Evolutionary conservation across 1,284 basidiomycete species (phyloP), one percentile per base, ranked within the genome.

Genomic region (Cryptococcus wingfieldii): DNA sequence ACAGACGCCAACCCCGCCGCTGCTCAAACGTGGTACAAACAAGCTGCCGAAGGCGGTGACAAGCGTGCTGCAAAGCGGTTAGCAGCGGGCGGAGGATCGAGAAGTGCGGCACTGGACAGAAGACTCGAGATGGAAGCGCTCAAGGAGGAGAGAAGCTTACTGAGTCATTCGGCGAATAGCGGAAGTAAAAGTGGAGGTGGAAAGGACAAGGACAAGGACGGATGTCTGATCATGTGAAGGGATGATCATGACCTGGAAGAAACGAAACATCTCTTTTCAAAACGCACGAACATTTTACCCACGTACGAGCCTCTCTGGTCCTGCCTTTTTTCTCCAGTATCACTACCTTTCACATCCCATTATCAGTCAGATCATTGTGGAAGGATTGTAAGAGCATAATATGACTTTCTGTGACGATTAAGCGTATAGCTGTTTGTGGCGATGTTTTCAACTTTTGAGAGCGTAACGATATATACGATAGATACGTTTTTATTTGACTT

Each of bases 31-130:
- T 98, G 88, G 83, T 98, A 95, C 81, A 88, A 88, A 76, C 83
- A 84, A 60, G 92, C 95, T 1, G 87, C 91, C 5, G 91, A 95
- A n/a, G 84, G 86, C 38, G 94, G 95, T 44, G 95, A 98, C 79
- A 95, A 92, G 75, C 89, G 95, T 56, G 93, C 95, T 0, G 80
- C 83, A 14, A 89, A 94, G 70, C 85, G 96, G 47, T 79, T 98
- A 46, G 81, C 67, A 0, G 58, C 66, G 2, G 64, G 60, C 25
- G 55, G 62, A 25, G 54, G 69, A 67, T 51, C 60, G 50, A 58
- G 58, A 45, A 51, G 57, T 14, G 53, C 59, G 6, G 72, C 65
- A n/a, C 65, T 71, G 48, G 77, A 72, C 61, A 66, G 72, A 48
- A 60, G 69, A 52, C 58, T 67, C 51, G 75, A 70, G 64, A 68